These are phyloP conservation scores for Lecanicillium sp. DNA, from an alignment of 2,329 filamentous ascomycete genomes.

Conservation along the genomic window DNA sequence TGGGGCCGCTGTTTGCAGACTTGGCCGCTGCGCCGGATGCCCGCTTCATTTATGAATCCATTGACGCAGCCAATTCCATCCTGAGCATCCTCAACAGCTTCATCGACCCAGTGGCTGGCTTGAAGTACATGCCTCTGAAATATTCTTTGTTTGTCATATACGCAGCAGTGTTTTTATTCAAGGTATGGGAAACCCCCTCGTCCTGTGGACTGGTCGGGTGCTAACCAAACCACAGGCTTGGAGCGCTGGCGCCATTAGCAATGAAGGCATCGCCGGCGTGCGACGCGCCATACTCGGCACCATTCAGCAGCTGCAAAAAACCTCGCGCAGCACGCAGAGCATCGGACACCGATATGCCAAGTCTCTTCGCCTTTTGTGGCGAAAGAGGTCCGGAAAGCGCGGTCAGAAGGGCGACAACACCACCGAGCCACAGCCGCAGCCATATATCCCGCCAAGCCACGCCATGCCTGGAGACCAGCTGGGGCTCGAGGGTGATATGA, in stretches of 20 bases:
- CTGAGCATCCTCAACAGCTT: conserved; percentile 52
- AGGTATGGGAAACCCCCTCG: conserved; percentile 34
- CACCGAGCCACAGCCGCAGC: conserved; percentile 15
- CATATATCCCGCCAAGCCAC: conserved; percentile 19
- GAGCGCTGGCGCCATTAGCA: conserved; percentile 51
- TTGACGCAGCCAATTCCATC: conserved; percentile 56
- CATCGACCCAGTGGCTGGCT: conserved; percentile 48
- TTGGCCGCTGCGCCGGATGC: conserved; percentile 54
- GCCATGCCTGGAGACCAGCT: background rate
- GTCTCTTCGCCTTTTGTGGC: conserved; percentile 53
- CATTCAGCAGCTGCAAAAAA: conserved; percentile 50
- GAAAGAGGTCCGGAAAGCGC: conserved; percentile 21
- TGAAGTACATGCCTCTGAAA: conserved; percentile 57
- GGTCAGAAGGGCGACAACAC: conserved; percentile 11
- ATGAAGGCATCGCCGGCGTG: conserved; percentile 45
- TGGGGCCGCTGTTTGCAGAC: conserved; percentile 38
- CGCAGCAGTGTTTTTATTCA: conserved; percentile 58
- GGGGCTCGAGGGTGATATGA: conserved; percentile 11
- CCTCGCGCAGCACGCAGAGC: conserved; percentile 49
- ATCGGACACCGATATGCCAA: conserved; percentile 55
- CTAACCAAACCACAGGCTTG: conserved; percentile 31
- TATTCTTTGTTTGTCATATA: conserved; percentile 58
- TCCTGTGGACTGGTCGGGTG: no score
- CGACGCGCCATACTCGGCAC: conserved; percentile 50
- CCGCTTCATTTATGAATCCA: conserved; percentile 58